These are phyloP conservation scores for Neurospora pannonica DNA, from an alignment of 495 filamentous ascomycete genomes.

Conservation along the genomic window DNA sequence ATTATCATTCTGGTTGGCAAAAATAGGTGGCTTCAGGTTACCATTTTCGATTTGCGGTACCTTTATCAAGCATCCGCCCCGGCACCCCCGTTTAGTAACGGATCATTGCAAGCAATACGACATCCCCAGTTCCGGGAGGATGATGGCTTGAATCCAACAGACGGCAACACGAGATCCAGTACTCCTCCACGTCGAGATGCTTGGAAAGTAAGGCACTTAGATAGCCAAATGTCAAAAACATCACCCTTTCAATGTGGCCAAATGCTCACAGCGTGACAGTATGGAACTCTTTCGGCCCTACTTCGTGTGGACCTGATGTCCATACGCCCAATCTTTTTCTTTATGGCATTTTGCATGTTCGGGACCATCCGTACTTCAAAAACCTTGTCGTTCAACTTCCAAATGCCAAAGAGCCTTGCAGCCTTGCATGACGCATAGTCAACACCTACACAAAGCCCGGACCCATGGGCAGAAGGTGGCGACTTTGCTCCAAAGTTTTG, in stretches of 20 bases:
- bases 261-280: not conserved
- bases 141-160: not conserved
- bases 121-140: not conserved
- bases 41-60: not conserved
- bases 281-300: not conserved
- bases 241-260: not conserved
- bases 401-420: not conserved
- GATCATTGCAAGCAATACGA: not conserved
- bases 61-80: not conserved
- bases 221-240: not conserved
- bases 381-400: not conserved
- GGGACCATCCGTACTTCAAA: not conserved
- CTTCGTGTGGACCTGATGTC: not conserved
- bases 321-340: not conserved
- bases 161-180: not conserved
- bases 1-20: not conserved
- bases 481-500: not conserved
- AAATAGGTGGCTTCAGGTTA: not conserved
- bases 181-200: not conserved
- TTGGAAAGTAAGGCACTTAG: not conserved
- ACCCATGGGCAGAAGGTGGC: not conserved
- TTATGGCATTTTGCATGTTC: not conserved
- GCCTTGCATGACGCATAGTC: not conserved
- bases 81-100: not conserved
- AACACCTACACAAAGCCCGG: not conserved